Base-by-base conservation (phyloP, 768 basidiomycete species). In the Gymnopilus dilepis region DNA sequence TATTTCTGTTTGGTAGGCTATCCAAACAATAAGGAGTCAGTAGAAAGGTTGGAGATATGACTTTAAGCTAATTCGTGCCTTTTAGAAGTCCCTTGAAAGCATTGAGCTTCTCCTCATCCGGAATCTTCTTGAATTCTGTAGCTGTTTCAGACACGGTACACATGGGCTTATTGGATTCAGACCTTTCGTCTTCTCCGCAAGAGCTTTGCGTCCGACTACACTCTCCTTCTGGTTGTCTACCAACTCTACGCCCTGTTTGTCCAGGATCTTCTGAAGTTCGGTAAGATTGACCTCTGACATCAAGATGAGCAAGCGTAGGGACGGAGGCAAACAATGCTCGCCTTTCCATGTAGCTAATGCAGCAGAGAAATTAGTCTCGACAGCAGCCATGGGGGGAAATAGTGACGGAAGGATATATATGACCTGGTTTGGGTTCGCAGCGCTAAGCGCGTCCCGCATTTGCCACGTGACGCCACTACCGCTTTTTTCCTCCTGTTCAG, bases 161-260 rank as follows among this genome's bases (percentile, higher is more conserved):
- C 6, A 15, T 8, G 15, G 12, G 12, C 22, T 13, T 24, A 19
- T 34, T 31, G 2, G 13, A 13, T 33, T 67, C 73, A n/a, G n/a
- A 92, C 97, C 97, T 81, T 97, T 93, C 0, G 97, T 99, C 73
- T 92, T 90, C 78, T 99, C 97, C 1, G 97, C 94, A 21, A 99
- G 82, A 56, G 89, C 91, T 76, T 98, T 99, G 42, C 97, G 85
- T 9, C 95, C 95, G 2, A 99, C 82, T 45, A 98, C 83, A 65
- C 92, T 94, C 79, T 99, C 97, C 79, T 98, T 99, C 82, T 98
- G 96, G 77, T 96, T 96, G 82, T 99, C 95, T 21, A 99, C 96
- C 13, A 99, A 83, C 76, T 99, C 96, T 33, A 98, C 83, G 4
- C 95, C 96, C 63, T 98, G 97, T 6, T 84, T 80, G 76, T 99